Evolutionary conservation across 768 basidiomycete genomes (phyloP).

Genomic region (Lactarius sanguifluus): DNA sequence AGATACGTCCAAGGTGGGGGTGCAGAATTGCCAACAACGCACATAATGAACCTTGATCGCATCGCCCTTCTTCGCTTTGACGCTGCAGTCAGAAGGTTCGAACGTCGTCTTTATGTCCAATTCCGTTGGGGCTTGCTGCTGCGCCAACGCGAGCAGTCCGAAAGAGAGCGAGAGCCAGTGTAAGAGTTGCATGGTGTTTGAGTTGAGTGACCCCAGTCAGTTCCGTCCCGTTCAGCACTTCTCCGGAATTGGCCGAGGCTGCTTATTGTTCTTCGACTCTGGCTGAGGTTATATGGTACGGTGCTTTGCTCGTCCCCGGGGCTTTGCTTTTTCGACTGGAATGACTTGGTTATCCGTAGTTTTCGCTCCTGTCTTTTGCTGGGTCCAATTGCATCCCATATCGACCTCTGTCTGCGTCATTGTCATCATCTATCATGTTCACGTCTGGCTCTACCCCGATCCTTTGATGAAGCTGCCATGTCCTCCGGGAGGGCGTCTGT

Average conservation of each 20-base stretch:
- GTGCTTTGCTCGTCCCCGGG: background rate
- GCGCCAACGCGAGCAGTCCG: constrained; percentile 48
- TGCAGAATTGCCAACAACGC: constrained; percentile 34
- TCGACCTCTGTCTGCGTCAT: background rate
- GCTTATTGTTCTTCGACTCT: constrained; percentile 13
- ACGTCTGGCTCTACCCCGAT: constrained; percentile 22
- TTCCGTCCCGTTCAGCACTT: too few relatives aligned
- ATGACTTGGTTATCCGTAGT: background rate
- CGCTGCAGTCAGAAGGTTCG: constrained; percentile 54
- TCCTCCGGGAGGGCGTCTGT: constrained; percentile 13
- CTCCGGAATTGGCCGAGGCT: background rate
- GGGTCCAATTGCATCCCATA: constrained; percentile 22
- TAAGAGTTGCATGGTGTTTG: constrained; percentile 49
- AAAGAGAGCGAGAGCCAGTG: constrained; percentile 50
- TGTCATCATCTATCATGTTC: constrained; percentile 12
- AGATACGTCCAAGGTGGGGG: background rate
- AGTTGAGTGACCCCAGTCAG: background rate
- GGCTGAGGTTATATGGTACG: background rate
- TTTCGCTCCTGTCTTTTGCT: background rate
- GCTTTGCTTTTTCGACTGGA: too few relatives aligned
- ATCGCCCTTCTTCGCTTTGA: constrained; percentile 61
- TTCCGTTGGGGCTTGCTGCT: constrained; percentile 47
- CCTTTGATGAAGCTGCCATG: constrained; percentile 23
- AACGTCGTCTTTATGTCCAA: constrained; percentile 63
- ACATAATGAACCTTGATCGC: constrained; percentile 78